These are phyloP conservation scores for Sporothrix schenckii DNA, from an alignment of 2,329 filamentous ascomycete species.

Conservation along the genomic window DNA sequence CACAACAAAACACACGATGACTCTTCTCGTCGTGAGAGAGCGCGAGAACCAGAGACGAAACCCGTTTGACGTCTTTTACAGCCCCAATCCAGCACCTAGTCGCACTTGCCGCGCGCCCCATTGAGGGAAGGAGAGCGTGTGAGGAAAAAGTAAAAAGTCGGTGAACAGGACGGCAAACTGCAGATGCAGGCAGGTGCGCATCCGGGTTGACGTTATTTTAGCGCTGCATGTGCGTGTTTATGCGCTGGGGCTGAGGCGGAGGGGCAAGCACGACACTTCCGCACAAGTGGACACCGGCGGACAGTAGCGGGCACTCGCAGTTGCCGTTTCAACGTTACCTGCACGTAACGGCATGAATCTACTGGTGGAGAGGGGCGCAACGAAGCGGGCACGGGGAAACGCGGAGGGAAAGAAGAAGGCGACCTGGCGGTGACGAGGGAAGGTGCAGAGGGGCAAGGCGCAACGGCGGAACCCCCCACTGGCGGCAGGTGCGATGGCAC, in stretches of 20 bases:
- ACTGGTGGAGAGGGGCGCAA: neutral
- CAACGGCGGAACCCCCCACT: slow-evolving; percentile 1
- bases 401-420: neutral
- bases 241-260: slow-evolving; percentile 3
- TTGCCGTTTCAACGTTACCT: slow-evolving; percentile 21
- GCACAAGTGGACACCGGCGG: neutral
- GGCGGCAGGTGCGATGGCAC: neutral
- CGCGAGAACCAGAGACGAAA: no score
- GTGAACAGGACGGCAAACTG: slow-evolving; percentile 16
- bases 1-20: slow-evolving; percentile 6
- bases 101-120: slow-evolving; percentile 7
- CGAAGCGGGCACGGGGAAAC: slow-evolving; percentile 5
- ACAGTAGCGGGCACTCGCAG: neutral
- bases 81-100: neutral
- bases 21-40: neutral
- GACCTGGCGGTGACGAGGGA: slow-evolving; percentile 4
- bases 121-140: neutral
- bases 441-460: neutral
- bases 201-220: slow-evolving; percentile 22
- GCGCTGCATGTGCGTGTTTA: slow-evolving; percentile 26
- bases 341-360: slow-evolving; percentile 9
- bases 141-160: slow-evolving; percentile 26
- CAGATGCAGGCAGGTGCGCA: slow-evolving; percentile 3
- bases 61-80: neutral
- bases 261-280: slow-evolving; percentile 17